phyloP scores from a whole-genome alignment of 1,139 yeast genomes.

The Geotrichum fermentans region DNA sequence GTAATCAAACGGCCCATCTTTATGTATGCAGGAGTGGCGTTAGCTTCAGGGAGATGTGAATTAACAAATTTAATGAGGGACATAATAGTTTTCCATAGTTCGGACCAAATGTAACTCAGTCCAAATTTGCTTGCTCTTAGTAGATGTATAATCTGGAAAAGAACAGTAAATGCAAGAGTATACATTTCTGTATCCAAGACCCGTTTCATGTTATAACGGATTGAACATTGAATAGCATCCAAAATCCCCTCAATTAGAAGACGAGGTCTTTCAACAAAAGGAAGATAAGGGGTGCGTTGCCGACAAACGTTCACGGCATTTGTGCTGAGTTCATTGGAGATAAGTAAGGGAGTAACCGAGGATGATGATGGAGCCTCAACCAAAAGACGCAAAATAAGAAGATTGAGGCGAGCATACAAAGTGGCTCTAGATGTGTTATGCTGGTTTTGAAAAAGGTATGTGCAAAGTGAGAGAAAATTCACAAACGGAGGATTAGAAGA shows the following conservation, averaged over 20 bases:
- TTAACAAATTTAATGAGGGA: slow-evolving; percentile 31
- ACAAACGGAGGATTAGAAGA: slow-evolving; percentile 26
- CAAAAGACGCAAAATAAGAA: slow-evolving; percentile 33
- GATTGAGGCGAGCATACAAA: slow-evolving; percentile 33
- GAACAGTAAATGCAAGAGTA: slow-evolving; percentile 28
- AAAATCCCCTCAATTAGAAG: slow-evolving; percentile 35
- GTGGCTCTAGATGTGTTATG: slow-evolving; percentile 29
- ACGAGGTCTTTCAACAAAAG: slow-evolving; percentile 27
- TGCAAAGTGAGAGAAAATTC: slow-evolving; percentile 33
- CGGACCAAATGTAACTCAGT: slow-evolving; percentile 39
- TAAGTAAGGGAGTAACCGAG: slow-evolving; percentile 24
- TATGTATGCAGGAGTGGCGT: slow-evolving; percentile 19
- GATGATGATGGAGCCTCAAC: slow-evolving; percentile 32
- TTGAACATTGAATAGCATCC: slow-evolving; percentile 34
- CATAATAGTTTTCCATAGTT: slow-evolving; percentile 38
- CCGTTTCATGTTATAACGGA: slow-evolving; percentile 35
- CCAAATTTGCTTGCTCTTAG: slow-evolving; percentile 25
- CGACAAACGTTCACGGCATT: slow-evolving; percentile 28
- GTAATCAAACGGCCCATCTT: slow-evolving; percentile 29
- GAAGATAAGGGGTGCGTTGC: slow-evolving; percentile 32
- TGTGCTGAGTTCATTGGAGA: slow-evolving; percentile 23
- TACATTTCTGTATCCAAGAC: slow-evolving; percentile 35
- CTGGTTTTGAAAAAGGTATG: slow-evolving; percentile 36
- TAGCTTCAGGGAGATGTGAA: slow-evolving; percentile 24
- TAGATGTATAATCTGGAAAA: slow-evolving; percentile 30